phyloP scores from a whole-genome alignment of 2,329 filamentous ascomycete genomes.

The Celoporthe dispersa region DNA sequence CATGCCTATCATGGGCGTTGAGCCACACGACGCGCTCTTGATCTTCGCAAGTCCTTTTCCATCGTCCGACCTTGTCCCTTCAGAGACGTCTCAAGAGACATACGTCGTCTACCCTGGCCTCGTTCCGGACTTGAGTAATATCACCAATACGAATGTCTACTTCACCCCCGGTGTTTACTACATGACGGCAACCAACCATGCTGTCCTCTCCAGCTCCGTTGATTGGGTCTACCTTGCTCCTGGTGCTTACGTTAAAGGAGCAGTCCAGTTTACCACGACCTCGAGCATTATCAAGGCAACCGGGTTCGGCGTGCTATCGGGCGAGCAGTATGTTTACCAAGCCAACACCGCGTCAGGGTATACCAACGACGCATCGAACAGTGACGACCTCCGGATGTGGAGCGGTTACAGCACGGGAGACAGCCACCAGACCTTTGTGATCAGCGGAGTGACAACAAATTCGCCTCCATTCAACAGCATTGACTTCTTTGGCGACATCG shows the following conservation, averaged over 20 bases:
- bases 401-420: conserved; percentile 32
- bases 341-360: conserved; percentile 40
- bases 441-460: conserved; percentile 39
- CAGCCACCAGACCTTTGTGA: conserved; percentile 35
- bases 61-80: conserved; percentile 31
- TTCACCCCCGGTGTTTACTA: conserved; percentile 41
- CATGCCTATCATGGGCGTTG: conserved; percentile 33
- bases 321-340: conserved; percentile 45
- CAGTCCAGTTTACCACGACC: conserved; percentile 38
- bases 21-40: conserved; percentile 38
- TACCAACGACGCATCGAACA: conserved; percentile 37
- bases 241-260: conserved; percentile 45
- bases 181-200: conserved; percentile 29
- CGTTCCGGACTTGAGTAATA: conserved; percentile 31
- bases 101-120: conserved; percentile 34
- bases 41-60: conserved; percentile 40
- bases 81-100: conserved; percentile 26
- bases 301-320: conserved; percentile 43
- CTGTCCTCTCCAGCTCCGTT: conserved; percentile 17
- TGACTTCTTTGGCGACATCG: conserved; percentile 35
- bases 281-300: conserved; percentile 37
- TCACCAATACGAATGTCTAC: conserved; percentile 33
- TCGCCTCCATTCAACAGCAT: conserved; percentile 44
- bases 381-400: conserved; percentile 40
- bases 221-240: conserved; percentile 38